Conservation (phyloP, 1,284 basidiomycete genomes). For the Cerrena zonata region DNA sequence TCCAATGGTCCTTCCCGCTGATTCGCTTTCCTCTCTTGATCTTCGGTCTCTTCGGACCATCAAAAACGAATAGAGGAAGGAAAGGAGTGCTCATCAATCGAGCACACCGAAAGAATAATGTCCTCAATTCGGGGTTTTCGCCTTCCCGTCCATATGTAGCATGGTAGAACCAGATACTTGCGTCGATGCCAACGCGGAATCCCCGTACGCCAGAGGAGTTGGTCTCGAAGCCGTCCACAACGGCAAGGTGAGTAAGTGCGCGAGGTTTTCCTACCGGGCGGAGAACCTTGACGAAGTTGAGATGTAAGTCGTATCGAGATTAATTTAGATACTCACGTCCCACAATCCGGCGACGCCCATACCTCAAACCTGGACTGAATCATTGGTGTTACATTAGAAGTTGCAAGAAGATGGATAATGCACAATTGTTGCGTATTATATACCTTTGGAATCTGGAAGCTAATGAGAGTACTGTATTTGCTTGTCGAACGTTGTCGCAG, state of each 20-base stretch:
- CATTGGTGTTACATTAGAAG: not conserved
- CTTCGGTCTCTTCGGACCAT: conserved; percentile 80
- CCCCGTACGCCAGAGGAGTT: conserved; percentile 55
- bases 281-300: conserved; percentile 42
- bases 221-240: conserved; percentile 64
- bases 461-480: too few relatives aligned
- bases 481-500: too few relatives aligned
- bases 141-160: conserved; percentile 69
- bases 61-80: conserved; percentile 89
- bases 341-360: conserved; percentile 50
- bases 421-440: not conserved
- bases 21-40: conserved; percentile 78
- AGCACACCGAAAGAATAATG: conserved; percentile 70
- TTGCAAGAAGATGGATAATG: not conserved
- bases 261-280: conserved; percentile 56
- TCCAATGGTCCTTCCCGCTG: conserved; percentile 55
- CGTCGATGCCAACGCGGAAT: conserved; percentile 71
- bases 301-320: not conserved
- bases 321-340: conserved; percentile 24
- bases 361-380: not conserved
- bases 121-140: conserved; percentile 72
- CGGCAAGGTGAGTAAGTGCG: conserved; percentile 64
- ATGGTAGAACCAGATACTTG: conserved; percentile 80
- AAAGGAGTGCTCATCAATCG: conserved; percentile 74
- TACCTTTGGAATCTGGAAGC: too few relatives aligned